Percentiles rank a stretch among this genome's conserved stretches.
Evolutionary conservation across 352 stramenopile species (phyloP).

Genomic region (Globisporangium alternatum): DNA sequence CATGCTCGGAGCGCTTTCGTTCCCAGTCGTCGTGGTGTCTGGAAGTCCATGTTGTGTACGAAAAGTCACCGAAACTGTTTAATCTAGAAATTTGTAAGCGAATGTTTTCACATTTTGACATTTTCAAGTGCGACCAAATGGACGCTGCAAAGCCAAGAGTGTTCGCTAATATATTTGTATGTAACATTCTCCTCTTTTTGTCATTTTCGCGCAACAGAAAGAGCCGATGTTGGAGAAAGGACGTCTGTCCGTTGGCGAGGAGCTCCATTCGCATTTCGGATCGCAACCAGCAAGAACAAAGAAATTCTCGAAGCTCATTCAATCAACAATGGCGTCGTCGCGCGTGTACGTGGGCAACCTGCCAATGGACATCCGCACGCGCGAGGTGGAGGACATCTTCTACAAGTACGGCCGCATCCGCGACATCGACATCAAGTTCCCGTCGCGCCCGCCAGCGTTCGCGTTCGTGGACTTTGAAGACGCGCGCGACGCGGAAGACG

Average conservation of each 20-base stretch:
- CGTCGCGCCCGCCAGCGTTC: constrained; percentile 53
- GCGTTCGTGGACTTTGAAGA: constrained; percentile 79
- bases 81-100: not conserved
- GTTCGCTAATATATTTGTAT: not conserved
- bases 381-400: constrained; percentile 74
- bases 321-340: constrained; percentile 31
- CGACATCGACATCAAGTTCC: constrained; percentile 71
- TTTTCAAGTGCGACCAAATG: not conserved
- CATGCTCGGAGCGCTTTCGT: not conserved
- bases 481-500: constrained; percentile 61
- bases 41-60: not conserved
- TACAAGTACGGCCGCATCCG: constrained; percentile 66
- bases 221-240: not conserved
- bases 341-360: constrained; percentile 75
- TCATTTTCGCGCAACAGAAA: not conserved
- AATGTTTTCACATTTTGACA: not conserved
- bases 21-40: no score
- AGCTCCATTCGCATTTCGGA: constrained; percentile 8
- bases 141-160: not conserved
- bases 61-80: not conserved
- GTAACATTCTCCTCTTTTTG: not conserved
- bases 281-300: constrained; percentile 6
- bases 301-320: not conserved
- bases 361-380: constrained; percentile 68
- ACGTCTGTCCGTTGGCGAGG: constrained; percentile 4